Base-by-base conservation (phyloP, 306 rosid genomes). In the Astragalus membranaceus region DNA sequence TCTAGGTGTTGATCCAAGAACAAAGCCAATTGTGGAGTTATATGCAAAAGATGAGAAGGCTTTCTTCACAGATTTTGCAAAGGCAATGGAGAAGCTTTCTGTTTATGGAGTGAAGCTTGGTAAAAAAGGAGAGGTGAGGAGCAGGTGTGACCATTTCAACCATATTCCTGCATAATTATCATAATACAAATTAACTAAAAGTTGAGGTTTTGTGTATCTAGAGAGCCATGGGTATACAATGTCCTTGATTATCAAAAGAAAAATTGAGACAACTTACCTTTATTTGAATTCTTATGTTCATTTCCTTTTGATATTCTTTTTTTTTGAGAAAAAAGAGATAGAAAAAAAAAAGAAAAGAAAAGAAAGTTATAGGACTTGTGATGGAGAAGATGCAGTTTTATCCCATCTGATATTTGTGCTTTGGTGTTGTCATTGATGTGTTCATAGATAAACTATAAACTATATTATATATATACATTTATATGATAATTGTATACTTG, bases 131-230 rank as follows among this genome's bases (percentile, higher is more conserved):
- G 86, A 82, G 14, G 64, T 82, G 5, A 82, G 86, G 69, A 54
- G 14, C 20, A 78, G 86, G 75, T 82, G 86, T 74, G 86, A 82
- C 16, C 86, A 64, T 41, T 82, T 82, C 78, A 82, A 82, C 57
- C 8, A 10, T 3, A 20, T 70, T 63, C 62, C 50, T 33, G 74
- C 44, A 7, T 39, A 39, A 10, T 20, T 2, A 20, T 20, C n/a
- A n/a, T n/a, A n/a, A n/a, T n/a, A n/a, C n/a, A n/a, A n/a, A n/a
- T n/a, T n/a, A n/a, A n/a, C n/a, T n/a, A n/a, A n/a, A n/a, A 35
- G 1, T 39, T 39, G 44, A 39, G 44, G 44, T 39, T 39, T 39
- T 39, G 44, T 39, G 44, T 62, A 60, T 33, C 64, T 9, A 60
- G 66, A 36, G 49, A 62, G 67, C 67, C 67, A 62, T 62, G 67